Base-by-base conservation (phyloP, 2,329 filamentous ascomycete species). In the Fusarium begoniae region DNA sequence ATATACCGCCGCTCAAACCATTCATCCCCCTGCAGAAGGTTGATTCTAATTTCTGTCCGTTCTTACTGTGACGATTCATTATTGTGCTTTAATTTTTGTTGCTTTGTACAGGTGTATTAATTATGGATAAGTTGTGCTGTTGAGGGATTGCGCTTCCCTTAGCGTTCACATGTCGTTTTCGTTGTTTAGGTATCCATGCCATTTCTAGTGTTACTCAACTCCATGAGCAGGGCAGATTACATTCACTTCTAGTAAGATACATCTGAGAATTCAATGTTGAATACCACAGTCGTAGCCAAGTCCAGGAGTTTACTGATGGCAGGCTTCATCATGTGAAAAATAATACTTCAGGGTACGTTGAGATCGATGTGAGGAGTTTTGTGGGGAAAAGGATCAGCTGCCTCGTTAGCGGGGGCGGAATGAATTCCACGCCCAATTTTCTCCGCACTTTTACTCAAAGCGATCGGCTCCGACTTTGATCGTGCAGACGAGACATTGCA, bases 361-460 rank as follows among this genome's bases (percentile, higher is more conserved):
- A 8, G 26, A 20, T 32, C 8, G 15, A 40, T 2, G 8, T 18
- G 22, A 11, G 12, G 26, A 56, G 53, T 12, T 8, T 56, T 30
- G 17, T 28, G 56, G 43, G 11, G 56, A 53, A 24, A 17, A 18
- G 7, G 32, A 59, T 60, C 37, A 43, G 13, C 22, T 38, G 13
- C 11, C 1, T 41, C 13, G 1, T 26, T 28, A 41, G 48, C 24
- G 37, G 9, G 15, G 8, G 26, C 65, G 65, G 65, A 68, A 68
- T 30, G 10, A 28, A 50, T 67, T 68, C 65, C 65, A 38, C 18
- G 4, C 12, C 13, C 15, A 38, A 22, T 32, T 24, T 26, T 22
- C 65, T 51, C 65, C 65, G 63, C 65, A 68, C 35, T 68, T 57
- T 48, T 6, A 41, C 5, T 43, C n/a, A 47, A 53, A 10, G 28